Conservation (phyloP, 805 yeast species). For the Candida wancherniae region DNA sequence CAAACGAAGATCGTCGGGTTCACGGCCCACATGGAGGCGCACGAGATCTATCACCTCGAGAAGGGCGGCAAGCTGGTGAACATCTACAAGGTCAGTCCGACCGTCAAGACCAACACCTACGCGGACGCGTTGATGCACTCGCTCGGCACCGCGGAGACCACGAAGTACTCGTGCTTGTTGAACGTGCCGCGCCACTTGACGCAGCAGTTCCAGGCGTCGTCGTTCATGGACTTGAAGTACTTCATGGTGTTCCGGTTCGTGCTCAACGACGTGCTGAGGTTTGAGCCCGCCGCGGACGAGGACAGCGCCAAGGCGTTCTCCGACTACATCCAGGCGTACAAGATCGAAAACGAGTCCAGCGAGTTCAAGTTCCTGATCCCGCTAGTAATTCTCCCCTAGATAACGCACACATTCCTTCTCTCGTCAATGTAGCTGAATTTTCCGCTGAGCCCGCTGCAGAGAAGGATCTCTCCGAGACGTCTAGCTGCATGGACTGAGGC, state of each 20-base stretch:
- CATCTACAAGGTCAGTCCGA: conserved; percentile 32
- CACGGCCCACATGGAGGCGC: conserved; percentile 35
- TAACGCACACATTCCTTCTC: too few species aligned
- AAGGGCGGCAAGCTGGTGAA: conserved; percentile 17
- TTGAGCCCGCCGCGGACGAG: conserved; percentile 6
- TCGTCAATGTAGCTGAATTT: too few species aligned
- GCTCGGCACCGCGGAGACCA: conserved; percentile 12
- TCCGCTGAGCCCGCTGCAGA: too few species aligned
- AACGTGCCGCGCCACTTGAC: conserved; percentile 29
- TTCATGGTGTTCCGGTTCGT: conserved; percentile 34
- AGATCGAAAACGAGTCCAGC: conserved; percentile 11
- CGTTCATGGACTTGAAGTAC: conserved; percentile 34
- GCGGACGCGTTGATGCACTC: conserved; percentile 24
- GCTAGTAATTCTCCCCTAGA: conserved; percentile 13
- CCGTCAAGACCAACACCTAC: conserved; percentile 29
- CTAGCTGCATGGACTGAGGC: too few species aligned
- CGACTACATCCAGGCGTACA: conserved; percentile 12
- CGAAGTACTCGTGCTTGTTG: conserved; percentile 7
- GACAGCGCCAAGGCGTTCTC: conserved; percentile 11
- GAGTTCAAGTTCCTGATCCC: conserved; percentile 15
- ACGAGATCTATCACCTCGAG: conserved; percentile 29
- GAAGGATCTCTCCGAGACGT: too few species aligned
- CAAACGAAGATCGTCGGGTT: conserved; percentile 29
- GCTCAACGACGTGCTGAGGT: conserved; percentile 22
- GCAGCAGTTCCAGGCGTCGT: conserved; percentile 34